Evolutionary conservation across 768 basidiomycete genomes (phyloP).

Genomic region (Nevesoporus exiguus): DNA sequence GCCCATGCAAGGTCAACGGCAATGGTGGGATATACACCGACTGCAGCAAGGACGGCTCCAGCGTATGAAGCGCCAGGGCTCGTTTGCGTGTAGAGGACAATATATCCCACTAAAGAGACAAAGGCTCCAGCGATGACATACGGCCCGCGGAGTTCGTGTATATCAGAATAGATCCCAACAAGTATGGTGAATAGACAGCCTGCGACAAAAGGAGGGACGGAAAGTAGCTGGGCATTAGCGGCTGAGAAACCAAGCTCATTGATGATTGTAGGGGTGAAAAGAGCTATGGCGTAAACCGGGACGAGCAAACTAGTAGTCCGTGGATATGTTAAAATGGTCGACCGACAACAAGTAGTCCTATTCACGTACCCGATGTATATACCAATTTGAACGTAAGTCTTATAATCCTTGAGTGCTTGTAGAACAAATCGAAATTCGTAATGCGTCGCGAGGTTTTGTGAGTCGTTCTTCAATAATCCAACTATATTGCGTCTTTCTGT

Average conservation of each 20-base stretch:
- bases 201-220: conserved; percentile 47
- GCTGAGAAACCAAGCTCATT: conserved; percentile 49
- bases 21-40: conserved; percentile 52
- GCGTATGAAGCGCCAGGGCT: conserved; percentile 35
- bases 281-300: conserved; percentile 46
- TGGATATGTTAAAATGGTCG: not conserved
- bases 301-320: conserved; percentile 36
- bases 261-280: conserved; percentile 52
- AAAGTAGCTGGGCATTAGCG: conserved; percentile 47
- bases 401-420: conserved; percentile 48
- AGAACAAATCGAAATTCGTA: conserved; percentile 44
- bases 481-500: conserved; percentile 40
- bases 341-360: not conserved
- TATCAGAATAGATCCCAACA: conserved; percentile 43
- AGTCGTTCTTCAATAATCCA: conserved; percentile 39
- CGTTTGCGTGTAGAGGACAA: conserved; percentile 40
- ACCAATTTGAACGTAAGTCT: conserved; percentile 32
- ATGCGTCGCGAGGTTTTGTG: conserved; percentile 43
- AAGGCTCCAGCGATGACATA: conserved; percentile 43
- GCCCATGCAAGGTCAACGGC: conserved; percentile 52
- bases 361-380: conserved; percentile 41
- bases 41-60: conserved; percentile 48
- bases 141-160: conserved; percentile 42
- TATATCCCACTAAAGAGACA: conserved; percentile 49
- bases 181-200: conserved; percentile 44